A percentile compares a stretch with the other conserved stretches of the same genome.
These are phyloP conservation scores for Colletotrichum euphorbiae DNA, from an alignment of 2,329 filamentous ascomycete species.

Conservation along the genomic window DNA sequence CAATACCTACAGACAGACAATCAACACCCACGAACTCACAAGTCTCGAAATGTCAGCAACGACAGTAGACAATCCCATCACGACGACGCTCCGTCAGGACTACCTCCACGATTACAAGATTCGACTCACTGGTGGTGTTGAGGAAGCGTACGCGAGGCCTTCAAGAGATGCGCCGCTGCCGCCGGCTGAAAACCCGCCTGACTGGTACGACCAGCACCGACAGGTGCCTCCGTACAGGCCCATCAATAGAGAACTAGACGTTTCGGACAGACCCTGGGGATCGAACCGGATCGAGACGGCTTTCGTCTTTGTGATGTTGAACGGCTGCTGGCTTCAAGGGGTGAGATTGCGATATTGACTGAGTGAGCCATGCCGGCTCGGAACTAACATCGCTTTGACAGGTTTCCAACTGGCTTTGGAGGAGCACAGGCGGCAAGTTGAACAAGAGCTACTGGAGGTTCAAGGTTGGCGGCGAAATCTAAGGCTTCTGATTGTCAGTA, in stretches of 20 bases:
- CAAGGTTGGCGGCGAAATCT: constrained; percentile 66
- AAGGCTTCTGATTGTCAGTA: not conserved
- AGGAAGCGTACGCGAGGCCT: constrained; percentile 30
- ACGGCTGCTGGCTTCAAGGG: constrained; percentile 40
- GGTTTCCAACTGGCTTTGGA: constrained; percentile 36
- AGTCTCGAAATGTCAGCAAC: constrained; percentile 25
- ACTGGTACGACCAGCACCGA: constrained; percentile 42
- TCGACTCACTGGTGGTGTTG: constrained; percentile 33
- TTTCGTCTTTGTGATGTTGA: constrained; percentile 44
- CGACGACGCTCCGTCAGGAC: constrained; percentile 24
- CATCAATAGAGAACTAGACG: constrained; percentile 41
- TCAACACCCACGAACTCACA: not conserved
- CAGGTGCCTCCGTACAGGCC: constrained; percentile 44
- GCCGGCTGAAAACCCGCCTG: constrained; percentile 34
- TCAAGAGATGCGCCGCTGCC: constrained; percentile 28
- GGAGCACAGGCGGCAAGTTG: constrained; percentile 46
- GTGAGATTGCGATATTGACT: not conserved
- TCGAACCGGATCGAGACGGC: constrained; percentile 37
- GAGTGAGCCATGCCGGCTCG: not conserved
- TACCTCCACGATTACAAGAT: constrained; percentile 36
- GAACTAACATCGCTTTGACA: constrained; percentile 6
- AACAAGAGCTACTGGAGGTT: constrained; percentile 63
- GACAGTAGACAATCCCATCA: constrained; percentile 26
- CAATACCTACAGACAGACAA: constrained; percentile 1
- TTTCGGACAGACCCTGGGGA: constrained; percentile 40